Evolutionary conservation across 2,329 filamentous ascomycete genomes (phyloP), one percentile per base, ranked within the genome.

Genomic region (Zymoseptoria crescenta): DNA sequence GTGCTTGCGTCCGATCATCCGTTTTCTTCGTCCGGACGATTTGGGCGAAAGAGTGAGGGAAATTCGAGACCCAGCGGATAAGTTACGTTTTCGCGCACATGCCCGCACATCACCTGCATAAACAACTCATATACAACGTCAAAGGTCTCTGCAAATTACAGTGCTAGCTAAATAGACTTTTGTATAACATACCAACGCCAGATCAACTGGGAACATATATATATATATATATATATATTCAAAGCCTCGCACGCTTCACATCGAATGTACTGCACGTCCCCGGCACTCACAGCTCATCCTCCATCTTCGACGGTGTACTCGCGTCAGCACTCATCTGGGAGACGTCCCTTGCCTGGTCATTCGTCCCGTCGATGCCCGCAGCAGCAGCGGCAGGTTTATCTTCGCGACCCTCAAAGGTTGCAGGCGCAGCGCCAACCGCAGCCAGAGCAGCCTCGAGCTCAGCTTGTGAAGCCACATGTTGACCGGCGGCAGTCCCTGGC

Each of bases 381-480:
- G n/a, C 35, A 45, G 35, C 27, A 52, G 20, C 51, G 49, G 57
- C 52, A 10, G 52, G 51, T 10, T 56, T 49, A 19, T 58, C 52
- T 13, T 60, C 54, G 3, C 50, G 54, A 3, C 52, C 58, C 27
- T 52, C 51, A 35, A 56, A 58, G 9, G 62, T 61, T 13, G 61
- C 57, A 1, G 65, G 66, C 21, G 58, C 56, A 20, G 65, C 66
- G 13, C 64, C 66, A 4, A 64, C 65, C 49, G 59, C 59, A 1
- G 60, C 61, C 5, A 68, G 55, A 16, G 68, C 65, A 49, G 64
- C 56, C 56, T 66, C 63, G 5, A 69, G 57, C 13, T 64, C 64
- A 13, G 65, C 59, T 49, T 63, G 52, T 24, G 61, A 67, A 49
- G 13, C 55, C 8, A 52, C 29, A 53, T 58, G 57, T 48, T 54